Evolutionary conservation across 2,329 filamentous ascomycete species (phyloP), one percentile per base, ranked within the genome.

Genomic region (Fusarium neocosmosporiellum): DNA sequence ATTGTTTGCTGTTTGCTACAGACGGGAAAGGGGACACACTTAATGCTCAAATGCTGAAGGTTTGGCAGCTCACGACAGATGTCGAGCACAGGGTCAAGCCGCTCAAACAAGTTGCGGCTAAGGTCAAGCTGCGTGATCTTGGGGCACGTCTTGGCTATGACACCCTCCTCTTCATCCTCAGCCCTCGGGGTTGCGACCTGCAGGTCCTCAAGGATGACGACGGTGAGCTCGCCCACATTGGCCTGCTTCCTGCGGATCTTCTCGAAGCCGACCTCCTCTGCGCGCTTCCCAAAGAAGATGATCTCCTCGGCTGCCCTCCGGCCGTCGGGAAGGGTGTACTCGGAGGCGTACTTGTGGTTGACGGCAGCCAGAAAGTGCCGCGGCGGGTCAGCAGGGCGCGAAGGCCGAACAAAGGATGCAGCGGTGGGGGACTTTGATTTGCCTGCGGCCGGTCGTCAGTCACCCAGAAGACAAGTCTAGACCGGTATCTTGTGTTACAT

Each of bases 191-290:
- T 78, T 11, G 79, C 82, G 70, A 98, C 88, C 59, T 89, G 86
- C 78, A 94, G 83, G 16, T 92, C 91, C 82, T 98, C 95, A 9
- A 99, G 86, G 41, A 98, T 90, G 58, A 97, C 91, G 63, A 95
- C 91, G 74, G 88, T 92, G 67, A 98, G 87, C 76, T 96, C 93
- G 63, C 92, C 86, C 34, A 98, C 86, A 78, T 92, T 86, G 75
- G 95, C 92, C 78, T 97, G 91, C 82, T 95, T 90, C 73, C 88
- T 88, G 48, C 93, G 90, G 74, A 98, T 94, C 86, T 98, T 98
- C 75, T 97, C 95, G 76, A 98, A 98, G 33, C 96, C 96, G 36
- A 98, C 90, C 83, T 98, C 96, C 83, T 98, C 93, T 7, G 94
- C 96, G 20, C 95, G 89, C 83, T 98, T 98, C 39, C 82, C 93